Percentiles rank a stretch among this genome's conserved stretches.
These are phyloP conservation scores for Pseudogymnoascus pannorum DNA, from an alignment of 2,329 filamentous ascomycete genomes.

Conservation along the genomic window DNA sequence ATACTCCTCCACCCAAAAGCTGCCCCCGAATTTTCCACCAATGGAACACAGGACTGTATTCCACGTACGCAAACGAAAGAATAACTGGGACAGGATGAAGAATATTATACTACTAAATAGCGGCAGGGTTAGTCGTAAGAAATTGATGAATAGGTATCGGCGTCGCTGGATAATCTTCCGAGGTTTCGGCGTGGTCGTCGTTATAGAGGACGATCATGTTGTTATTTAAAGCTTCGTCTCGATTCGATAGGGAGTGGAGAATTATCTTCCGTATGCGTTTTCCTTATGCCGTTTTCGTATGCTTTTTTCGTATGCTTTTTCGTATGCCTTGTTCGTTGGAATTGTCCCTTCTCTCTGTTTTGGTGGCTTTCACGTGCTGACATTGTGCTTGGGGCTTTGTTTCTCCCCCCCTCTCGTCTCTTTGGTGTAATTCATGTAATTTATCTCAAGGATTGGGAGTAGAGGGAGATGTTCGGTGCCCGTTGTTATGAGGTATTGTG, in stretches of 20 bases:
- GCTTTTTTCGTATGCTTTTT: no score
- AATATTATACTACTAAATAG: no score
- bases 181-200: neutral
- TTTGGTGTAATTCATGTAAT: no score
- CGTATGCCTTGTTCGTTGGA: neutral
- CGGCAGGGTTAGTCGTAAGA: no score
- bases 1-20: no score
- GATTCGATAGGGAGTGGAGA: neutral
- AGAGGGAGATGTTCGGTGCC: neutral
- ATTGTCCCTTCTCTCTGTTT: neutral
- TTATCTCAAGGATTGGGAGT: no score
- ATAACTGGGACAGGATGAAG: no score
- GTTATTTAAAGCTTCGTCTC: neutral
- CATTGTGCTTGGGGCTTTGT: neutral
- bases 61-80: no score
- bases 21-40: no score
- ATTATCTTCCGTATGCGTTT: no score
- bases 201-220: neutral
- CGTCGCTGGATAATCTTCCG: neutral
- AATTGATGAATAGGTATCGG: neutral
- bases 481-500: neutral
- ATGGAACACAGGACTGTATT: no score
- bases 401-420: neutral
- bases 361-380: neutral
- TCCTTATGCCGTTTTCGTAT: no score